phyloP scores from a whole-genome alignment of 331 rosid species.

The Saraca asoca region DNA sequence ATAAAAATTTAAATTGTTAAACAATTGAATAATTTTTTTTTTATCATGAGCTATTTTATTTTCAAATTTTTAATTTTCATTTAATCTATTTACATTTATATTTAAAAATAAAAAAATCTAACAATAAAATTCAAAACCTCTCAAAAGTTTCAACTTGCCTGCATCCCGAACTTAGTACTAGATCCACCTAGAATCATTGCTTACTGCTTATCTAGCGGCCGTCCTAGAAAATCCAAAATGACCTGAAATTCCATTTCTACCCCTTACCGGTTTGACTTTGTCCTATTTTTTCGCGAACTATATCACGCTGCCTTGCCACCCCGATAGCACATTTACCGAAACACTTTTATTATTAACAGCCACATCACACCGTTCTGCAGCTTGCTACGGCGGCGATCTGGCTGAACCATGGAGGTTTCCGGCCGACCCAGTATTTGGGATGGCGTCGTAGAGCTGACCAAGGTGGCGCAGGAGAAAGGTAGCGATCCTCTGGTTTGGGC shows the following conservation, averaged over 20 bases:
- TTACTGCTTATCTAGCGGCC: too few relatives aligned
- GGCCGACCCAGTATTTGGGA: constrained; percentile 41
- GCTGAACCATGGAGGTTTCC: constrained; percentile 52
- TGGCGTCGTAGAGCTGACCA: constrained; percentile 65
- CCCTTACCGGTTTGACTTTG: neutral
- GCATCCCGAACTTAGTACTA: too few relatives aligned
- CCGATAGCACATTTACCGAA: too few relatives aligned
- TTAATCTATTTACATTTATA: too few relatives aligned
- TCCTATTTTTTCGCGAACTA: neutral
- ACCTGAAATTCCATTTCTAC: neutral
- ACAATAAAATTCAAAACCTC: too few relatives aligned
- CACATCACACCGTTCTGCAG: neutral
- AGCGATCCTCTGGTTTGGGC: constrained; percentile 91
- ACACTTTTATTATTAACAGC: neutral
- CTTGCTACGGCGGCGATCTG: constrained; percentile 19
- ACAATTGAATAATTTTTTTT: too few relatives aligned
- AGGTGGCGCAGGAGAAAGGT: constrained; percentile 77
- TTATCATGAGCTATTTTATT: too few relatives aligned
- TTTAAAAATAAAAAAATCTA: too few relatives aligned
- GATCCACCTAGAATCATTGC: too few relatives aligned
- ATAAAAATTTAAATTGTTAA: too few relatives aligned
- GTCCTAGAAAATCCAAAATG: neutral
- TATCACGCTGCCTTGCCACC: neutral
- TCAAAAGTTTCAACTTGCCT: too few relatives aligned
- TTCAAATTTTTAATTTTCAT: too few relatives aligned